Base-by-base conservation (phyloP, 306 rosid species). In the Luffa aegyptiaca region DNA sequence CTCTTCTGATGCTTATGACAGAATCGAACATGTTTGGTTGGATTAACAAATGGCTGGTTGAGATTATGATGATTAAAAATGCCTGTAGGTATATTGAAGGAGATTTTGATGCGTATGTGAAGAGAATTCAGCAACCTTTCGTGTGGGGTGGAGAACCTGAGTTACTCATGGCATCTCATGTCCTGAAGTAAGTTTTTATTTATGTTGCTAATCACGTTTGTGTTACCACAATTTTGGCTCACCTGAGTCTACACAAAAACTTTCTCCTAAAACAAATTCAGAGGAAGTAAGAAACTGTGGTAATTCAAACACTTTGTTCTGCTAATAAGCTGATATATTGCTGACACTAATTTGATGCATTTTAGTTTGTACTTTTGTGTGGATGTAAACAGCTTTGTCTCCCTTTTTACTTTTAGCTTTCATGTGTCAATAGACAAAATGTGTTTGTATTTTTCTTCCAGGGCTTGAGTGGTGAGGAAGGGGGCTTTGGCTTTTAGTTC, bases 91-190 rank as follows among this genome's bases (percentile, higher is more conserved):
- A 80, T 82, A 90, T 94, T 16, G 98, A 94, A 85, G 98, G 93
- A 16, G 93, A 92, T 84, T 94, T 92, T 72, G 97, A 94, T 82
- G 80, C 90, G 0, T 94, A 94, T 83, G 92, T 94, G 66, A 79
- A 86, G 79, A 85, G 90, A 72, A 87, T 94, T 85, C 91, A 88
- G 73, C 88, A 86, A 49, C 92, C 97, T 70, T 91, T 77, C 61
- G 95, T 85, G 1, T 92, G 98, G 98, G 98, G 98, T 46, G 98
- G 98, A 33, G 98, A 94, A 80, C 98, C 97, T 39, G 98, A 94
- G 82, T 70, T 94, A 80, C 78, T 92, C 72, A 94, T 94, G 97
- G 98, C 98, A 83, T 92, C 97, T 76, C 97, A 94, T 84, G 95
- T 94, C 83, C 62, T 92, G 77, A 88, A 87, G 98, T 94, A 79